Evolutionary conservation across 768 basidiomycete species (phyloP).

Genomic region (Dentipellis sp.): DNA sequence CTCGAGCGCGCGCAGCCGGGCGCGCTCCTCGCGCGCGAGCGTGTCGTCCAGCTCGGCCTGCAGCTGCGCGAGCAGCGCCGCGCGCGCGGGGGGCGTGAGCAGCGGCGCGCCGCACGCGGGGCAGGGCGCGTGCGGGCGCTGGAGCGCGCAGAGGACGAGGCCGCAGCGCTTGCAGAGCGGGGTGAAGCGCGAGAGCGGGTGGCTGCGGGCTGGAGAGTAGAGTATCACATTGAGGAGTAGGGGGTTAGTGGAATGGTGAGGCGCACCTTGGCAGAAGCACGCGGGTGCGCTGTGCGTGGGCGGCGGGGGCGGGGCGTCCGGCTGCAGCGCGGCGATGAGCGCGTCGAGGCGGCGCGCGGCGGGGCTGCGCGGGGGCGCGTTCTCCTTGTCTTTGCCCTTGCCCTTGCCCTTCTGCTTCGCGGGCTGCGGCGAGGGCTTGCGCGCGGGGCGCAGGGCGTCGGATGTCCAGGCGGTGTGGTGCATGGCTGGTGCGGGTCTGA

Average conservation of each 20-base stretch:
- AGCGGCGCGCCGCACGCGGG: conserved; percentile 5
- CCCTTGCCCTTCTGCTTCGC: not conserved
- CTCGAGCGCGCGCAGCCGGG: not conserved
- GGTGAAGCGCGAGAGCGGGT: conserved; percentile 8
- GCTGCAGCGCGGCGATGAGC: conserved; percentile 4
- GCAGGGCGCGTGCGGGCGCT: conserved; percentile 7
- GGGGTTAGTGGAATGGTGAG: not conserved
- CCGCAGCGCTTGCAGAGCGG: conserved; percentile 12
- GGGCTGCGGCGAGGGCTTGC: not conserved
- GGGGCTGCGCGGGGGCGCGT: conserved; percentile 4
- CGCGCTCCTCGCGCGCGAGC: conserved; percentile 4
- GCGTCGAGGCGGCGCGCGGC: conserved; percentile 10
- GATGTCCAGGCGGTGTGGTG: not conserved
- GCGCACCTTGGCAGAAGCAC: conserved; percentile 14
- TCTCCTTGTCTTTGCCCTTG: conserved; percentile 6
- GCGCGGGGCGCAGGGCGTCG: not conserved
- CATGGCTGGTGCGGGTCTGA: not conserved
- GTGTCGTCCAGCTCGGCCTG: not conserved
- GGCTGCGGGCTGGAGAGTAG: conserved; percentile 4
- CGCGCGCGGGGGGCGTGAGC: not conserved
- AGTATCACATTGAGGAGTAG: not conserved
- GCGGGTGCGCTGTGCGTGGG: not conserved
- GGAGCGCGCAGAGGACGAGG: conserved; percentile 10
- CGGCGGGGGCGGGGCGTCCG: not conserved
- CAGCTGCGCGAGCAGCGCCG: conserved; percentile 5